Conservation (phyloP, 768 basidiomycete genomes). For the Chlorophyllum brunneum region DNA sequence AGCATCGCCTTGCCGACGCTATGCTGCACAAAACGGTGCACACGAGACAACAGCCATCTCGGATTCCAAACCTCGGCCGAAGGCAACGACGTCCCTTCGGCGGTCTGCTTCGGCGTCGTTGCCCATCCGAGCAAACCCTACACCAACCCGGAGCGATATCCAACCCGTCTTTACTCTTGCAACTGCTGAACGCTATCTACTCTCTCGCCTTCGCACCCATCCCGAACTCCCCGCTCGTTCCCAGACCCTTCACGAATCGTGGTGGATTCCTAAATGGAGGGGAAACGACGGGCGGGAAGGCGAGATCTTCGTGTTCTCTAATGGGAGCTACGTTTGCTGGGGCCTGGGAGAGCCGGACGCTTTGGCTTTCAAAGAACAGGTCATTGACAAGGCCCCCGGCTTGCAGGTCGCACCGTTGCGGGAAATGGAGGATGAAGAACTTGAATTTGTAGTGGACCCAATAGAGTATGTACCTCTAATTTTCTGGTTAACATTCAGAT, state of each 20-base stretch:
- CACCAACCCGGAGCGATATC: constrained; percentile 79
- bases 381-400: constrained; percentile 48
- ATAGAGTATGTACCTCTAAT: constrained; percentile 53
- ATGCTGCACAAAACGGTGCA: background rate
- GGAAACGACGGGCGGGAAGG: constrained; percentile 54
- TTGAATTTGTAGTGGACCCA: constrained; percentile 91
- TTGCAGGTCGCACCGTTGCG: constrained; percentile 62
- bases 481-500: background rate
- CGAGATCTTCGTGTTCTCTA: constrained; percentile 85
- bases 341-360: constrained; percentile 78
- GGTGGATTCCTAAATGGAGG: constrained; percentile 73
- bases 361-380: constrained; percentile 56
- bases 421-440: constrained; percentile 81
- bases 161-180: constrained; percentile 78
- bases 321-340: constrained; percentile 91
- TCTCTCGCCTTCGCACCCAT: constrained; percentile 54
- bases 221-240: constrained; percentile 49
- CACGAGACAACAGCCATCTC: constrained; percentile 22
- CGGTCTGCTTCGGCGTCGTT: constrained; percentile 83
- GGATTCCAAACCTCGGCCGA: constrained; percentile 66
- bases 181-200: constrained; percentile 80
- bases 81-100: constrained; percentile 74
- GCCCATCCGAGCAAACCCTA: constrained; percentile 82
- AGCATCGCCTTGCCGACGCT: background rate
- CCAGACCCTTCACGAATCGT: constrained; percentile 67